Percentiles rank a stretch among this genome's conserved stretches.
Conservation (phyloP, 163 green algal species). For the Chlorella variabilis region DNA sequence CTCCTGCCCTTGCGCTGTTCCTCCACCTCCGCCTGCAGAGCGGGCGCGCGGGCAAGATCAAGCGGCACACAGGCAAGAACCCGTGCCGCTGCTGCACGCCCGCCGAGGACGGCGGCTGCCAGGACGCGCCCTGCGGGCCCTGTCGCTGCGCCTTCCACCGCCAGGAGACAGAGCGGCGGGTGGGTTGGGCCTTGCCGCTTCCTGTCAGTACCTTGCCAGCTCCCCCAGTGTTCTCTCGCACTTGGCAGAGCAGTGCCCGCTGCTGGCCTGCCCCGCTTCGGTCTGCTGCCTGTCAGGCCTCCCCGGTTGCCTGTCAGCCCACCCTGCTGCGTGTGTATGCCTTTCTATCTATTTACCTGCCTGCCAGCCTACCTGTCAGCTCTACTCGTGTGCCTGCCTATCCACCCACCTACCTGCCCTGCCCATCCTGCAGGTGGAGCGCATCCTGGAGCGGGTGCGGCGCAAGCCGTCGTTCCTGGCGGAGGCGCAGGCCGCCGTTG, state of each 20-base stretch:
- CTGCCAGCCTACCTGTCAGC: too few species aligned
- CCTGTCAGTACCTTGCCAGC: too few species aligned
- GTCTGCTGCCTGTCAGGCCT: too few species aligned
- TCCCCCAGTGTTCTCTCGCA: too few species aligned
- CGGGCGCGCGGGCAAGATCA: conserved; percentile 21
- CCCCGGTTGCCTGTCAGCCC: too few species aligned
- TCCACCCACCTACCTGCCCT: too few species aligned
- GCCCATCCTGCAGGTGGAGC: conserved; percentile 20
- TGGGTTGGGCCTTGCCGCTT: neutral
- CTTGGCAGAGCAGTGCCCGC: too few species aligned
- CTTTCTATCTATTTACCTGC: too few species aligned
- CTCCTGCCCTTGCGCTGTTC: too few species aligned
- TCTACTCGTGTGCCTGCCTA: too few species aligned
- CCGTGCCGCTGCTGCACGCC: conserved; percentile 30
- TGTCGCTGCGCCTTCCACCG: conserved; percentile 48
- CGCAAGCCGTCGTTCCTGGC: conserved; percentile 14
- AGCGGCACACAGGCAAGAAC: conserved; percentile 37
- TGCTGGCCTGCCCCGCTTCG: too few species aligned
- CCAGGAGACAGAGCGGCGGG: conserved; percentile 25
- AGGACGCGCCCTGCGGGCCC: neutral
- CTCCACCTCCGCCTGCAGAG: neutral
- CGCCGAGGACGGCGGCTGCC: conserved; percentile 10
- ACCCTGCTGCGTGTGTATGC: too few species aligned
- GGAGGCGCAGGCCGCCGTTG: conserved; percentile 17
- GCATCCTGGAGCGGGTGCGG: conserved; percentile 36